Percentiles rank a stretch among this genome's conserved stretches.
These are phyloP conservation scores for Tetrapisispora iriomotensis DNA, from an alignment of 805 yeast species.

Conservation along the genomic window DNA sequence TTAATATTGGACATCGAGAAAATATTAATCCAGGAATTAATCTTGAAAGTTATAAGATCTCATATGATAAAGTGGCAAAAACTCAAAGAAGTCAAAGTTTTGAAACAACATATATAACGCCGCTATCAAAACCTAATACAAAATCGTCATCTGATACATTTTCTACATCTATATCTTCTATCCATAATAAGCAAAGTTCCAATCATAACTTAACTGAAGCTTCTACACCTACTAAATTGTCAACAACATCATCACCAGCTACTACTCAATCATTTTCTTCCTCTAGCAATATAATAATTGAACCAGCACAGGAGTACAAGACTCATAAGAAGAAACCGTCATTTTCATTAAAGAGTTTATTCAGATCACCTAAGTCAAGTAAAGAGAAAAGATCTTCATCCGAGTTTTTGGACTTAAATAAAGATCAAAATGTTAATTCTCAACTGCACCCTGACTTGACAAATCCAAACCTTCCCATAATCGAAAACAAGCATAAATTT, in stretches of 20 bases:
- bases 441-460: not conserved
- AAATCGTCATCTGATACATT: conserved; percentile 19
- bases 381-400: not conserved
- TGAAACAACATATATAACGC: conserved; percentile 6
- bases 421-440: no score
- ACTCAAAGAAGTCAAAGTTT: conserved; percentile 8
- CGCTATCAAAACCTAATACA: conserved; percentile 14
- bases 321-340: conserved; percentile 24
- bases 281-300: not conserved
- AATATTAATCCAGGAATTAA: not conserved
- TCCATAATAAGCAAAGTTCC: not conserved
- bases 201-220: not conserved
- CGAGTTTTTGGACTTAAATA: not conserved
- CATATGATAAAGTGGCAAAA: not conserved
- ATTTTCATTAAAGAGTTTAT: conserved; percentile 24
- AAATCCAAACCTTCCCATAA: not conserved
- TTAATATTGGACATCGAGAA: no score
- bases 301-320: conserved; percentile 2
- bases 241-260: not conserved
- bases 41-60: not conserved
- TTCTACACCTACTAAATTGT: not conserved
- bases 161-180: conserved; percentile 1
- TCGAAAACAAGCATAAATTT: not conserved
- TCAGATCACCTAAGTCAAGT: conserved; percentile 23
- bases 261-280: not conserved